These are phyloP conservation scores for Debaryomycetaceae sp. DNA, from an alignment of 1,139 yeast genomes.

Conservation along the genomic window DNA sequence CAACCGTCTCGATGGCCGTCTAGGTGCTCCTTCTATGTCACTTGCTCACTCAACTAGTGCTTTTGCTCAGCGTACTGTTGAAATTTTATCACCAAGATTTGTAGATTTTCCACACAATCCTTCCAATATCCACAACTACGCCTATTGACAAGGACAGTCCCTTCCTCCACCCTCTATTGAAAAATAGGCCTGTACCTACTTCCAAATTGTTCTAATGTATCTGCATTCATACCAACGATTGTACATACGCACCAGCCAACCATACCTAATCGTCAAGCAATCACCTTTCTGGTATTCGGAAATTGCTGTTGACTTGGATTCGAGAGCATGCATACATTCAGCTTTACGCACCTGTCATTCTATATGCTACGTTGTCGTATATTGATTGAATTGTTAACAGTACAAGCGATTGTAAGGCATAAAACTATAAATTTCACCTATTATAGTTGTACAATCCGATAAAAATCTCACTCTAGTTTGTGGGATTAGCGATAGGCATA, in stretches of 20 bases:
- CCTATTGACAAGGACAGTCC: not conserved
- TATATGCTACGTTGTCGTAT: not conserved
- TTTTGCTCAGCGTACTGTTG: not conserved
- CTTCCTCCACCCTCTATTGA: not conserved
- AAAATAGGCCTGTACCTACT: not conserved
- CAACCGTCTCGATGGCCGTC: not conserved
- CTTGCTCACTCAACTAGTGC: not conserved
- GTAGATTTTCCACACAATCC: not conserved
- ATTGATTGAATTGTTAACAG: not conserved
- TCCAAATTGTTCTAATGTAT: not conserved
- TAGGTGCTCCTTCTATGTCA: not conserved
- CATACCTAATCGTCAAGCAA: not conserved
- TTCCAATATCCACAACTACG: not conserved
- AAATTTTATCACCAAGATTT: not conserved
- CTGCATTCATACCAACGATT: not conserved
- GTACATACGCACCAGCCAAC: not conserved
- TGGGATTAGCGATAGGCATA: not conserved
- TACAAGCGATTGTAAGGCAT: not conserved
- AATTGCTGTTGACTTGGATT: not conserved
- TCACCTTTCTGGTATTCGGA: not conserved
- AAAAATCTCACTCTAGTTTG: not conserved
- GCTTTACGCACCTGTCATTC: not conserved
- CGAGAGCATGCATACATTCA: not conserved
- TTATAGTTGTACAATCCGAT: not conserved
- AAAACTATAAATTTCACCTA: not conserved